Evolutionary conservation across 768 basidiomycete species (phyloP), one percentile per base, ranked within the genome.

Genomic region (Boletus fagicola): DNA sequence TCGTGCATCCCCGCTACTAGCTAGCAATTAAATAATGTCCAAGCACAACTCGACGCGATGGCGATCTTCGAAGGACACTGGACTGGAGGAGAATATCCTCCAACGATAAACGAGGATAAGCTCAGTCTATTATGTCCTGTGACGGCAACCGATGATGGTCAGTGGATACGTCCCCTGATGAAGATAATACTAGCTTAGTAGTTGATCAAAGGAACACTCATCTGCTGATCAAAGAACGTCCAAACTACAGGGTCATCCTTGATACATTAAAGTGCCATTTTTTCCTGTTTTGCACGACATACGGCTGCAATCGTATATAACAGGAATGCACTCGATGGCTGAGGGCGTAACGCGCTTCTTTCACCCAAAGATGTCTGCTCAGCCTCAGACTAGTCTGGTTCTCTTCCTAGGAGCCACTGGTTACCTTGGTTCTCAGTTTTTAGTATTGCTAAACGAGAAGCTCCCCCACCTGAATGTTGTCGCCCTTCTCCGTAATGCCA

Each of bases 401-500:
- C 76, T 80, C 64, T 68, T 78, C 51, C 66, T 79, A 16, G 78
- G 78, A 8, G 78, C 77, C 1, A 77, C 77, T 3, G 78, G 78
- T 20, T 78, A 74, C 62, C 64, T 79, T 38, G 77, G 76, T 22
- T 76, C 74, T 20, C 74, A 78, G 51, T 71, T 79, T 57, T 63
- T 79, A 6, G 15, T 68, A 2, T 54, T 70, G 18, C 63, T 77
- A 7, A 73, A 70, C 12, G 62, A 65, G 43, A 71, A 74, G 26
- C 67, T 65, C 31, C 74, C 75, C 0, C 57, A 71, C 7, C 63
- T 72, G 35, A 71, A 68, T 51, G 62, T 80, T 35, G 56, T 71
- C 5, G 75, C 76, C 1, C 70, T 80, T 12, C 62, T 77, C 9
- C 76, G 76, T 26, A 68, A 72, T 18, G 52, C 71, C 4, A 71